Conservation (phyloP, 192 early-diverging fungal species). For the Radiomyces spectabilis region DNA sequence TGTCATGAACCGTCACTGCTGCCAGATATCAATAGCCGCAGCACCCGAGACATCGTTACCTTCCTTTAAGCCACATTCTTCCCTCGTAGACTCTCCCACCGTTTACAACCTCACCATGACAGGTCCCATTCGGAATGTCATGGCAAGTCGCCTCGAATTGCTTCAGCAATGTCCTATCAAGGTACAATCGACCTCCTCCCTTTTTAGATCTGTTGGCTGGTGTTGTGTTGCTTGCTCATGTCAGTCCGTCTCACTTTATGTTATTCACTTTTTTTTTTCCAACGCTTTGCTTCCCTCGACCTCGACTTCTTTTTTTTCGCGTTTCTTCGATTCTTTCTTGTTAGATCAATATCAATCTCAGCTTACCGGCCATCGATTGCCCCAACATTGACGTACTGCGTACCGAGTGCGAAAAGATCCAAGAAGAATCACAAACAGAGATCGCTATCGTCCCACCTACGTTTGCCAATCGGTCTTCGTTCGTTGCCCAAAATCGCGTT, state of each 20-base stretch:
- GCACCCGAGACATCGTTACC: not conserved
- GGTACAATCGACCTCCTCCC: constrained; percentile 11
- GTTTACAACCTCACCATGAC: constrained; percentile 41
- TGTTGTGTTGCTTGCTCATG: no score
- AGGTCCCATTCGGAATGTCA: constrained; percentile 32
- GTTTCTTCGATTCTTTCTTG: not conserved
- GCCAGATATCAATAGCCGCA: constrained; percentile 15
- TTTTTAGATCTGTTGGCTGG: not conserved
- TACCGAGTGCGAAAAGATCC: constrained; percentile 15
- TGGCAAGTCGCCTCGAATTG: constrained; percentile 31
- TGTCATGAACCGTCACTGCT: constrained; percentile 13
- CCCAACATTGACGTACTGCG: not conserved
- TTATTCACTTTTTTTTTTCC: no score
- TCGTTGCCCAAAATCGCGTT: constrained; percentile 16
- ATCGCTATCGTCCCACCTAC: constrained; percentile 2
- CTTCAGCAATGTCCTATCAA: constrained; percentile 37
- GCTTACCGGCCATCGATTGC: constrained; percentile 3
- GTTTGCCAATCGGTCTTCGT: constrained; percentile 1
- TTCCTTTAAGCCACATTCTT: constrained; percentile 1
- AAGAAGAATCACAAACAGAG: not conserved
- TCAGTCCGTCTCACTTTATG: not conserved
- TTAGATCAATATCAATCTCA: constrained; percentile 6
- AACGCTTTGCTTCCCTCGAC: no score
- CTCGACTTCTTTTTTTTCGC: no score
- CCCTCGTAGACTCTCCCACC: constrained; percentile 29